Conservation (phyloP, 1,284 basidiomycete species). For the Apiotrichum akiyoshidainum region DNA sequence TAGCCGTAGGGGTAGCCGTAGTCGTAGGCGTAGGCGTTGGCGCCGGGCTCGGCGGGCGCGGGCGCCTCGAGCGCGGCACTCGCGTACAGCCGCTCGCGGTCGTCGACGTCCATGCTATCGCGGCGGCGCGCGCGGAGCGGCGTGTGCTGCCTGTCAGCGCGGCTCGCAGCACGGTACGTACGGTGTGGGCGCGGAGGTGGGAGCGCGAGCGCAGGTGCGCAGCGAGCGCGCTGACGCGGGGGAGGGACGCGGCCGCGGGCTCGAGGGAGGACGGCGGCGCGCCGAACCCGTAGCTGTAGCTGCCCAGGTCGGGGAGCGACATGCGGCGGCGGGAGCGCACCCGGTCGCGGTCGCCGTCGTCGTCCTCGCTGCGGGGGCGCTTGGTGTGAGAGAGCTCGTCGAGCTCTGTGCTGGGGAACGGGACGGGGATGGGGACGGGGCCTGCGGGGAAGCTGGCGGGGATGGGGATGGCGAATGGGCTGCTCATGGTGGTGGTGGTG, state of each 20-base stretch:
- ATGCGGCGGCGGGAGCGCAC: neutral
- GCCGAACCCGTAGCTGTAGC: too few species aligned
- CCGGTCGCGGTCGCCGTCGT: conserved; percentile 4
- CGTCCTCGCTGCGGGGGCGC: neutral
- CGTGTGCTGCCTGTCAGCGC: neutral
- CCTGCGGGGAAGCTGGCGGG: too few species aligned
- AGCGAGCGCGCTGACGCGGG: neutral
- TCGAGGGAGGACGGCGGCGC: neutral
- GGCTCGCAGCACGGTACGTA: too few species aligned
- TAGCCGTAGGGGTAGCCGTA: too few species aligned
- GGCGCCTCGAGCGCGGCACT: neutral
- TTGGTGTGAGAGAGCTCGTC: conserved; percentile 4
- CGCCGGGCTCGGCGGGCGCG: neutral
- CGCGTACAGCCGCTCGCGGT: neutral
- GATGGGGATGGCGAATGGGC: neutral
- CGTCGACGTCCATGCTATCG: neutral
- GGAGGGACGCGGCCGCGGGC: neutral
- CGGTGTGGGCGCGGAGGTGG: neutral
- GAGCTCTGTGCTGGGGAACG: neutral
- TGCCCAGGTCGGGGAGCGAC: neutral
- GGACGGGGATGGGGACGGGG: neutral
- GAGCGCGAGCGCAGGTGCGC: neutral
- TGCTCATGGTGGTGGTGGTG: too few species aligned
- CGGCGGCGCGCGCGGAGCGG: neutral
- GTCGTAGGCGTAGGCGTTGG: too few species aligned